phyloP scores from a whole-genome alignment of 371 early-diverging fungal species.

The Amoeboaphelidium occidentale region DNA sequence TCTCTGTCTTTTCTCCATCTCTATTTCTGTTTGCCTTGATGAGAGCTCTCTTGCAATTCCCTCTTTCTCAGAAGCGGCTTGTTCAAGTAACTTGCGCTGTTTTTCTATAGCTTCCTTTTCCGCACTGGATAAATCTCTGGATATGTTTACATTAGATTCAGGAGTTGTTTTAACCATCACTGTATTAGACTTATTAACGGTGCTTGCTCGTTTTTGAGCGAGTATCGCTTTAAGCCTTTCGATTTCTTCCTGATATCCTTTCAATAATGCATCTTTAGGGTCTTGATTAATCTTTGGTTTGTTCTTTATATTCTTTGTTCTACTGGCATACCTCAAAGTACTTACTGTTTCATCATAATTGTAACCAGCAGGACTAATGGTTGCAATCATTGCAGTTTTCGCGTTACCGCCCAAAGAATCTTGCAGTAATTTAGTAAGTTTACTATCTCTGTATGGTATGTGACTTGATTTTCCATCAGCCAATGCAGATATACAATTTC shows the following conservation, averaged over 20 bases:
- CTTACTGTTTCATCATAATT: constrained; percentile 10
- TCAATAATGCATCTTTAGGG: constrained; percentile 1
- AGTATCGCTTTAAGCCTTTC: too few species aligned
- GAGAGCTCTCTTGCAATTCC: too few species aligned
- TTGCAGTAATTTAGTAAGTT: constrained; percentile 17
- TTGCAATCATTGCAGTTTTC: constrained; percentile 9
- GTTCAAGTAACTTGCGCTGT: too few species aligned
- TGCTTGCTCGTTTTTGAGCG: too few species aligned
- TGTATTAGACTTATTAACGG: too few species aligned
- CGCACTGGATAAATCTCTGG: too few species aligned
- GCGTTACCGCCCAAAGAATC: constrained; percentile 8
- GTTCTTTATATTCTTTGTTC: constrained; percentile 3
- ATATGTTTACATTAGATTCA: too few species aligned
- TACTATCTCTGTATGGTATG: constrained; percentile 16
- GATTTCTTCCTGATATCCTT: constrained; percentile 3
- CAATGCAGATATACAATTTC: constrained; percentile 16
- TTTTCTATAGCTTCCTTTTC: too few species aligned
- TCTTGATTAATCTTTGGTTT: constrained; percentile 3
- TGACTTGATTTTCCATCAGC: constrained; percentile 7
- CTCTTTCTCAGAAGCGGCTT: too few species aligned
- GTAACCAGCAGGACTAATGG: constrained; percentile 6
- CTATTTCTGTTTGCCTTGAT: too few species aligned
- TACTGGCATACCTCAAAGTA: constrained; percentile 13
- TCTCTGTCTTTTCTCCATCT: too few species aligned
- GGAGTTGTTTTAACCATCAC: too few species aligned